These are phyloP conservation scores for Zizania palustris DNA, from an alignment of 202 grass and related monocot species.

Conservation along the genomic window DNA sequence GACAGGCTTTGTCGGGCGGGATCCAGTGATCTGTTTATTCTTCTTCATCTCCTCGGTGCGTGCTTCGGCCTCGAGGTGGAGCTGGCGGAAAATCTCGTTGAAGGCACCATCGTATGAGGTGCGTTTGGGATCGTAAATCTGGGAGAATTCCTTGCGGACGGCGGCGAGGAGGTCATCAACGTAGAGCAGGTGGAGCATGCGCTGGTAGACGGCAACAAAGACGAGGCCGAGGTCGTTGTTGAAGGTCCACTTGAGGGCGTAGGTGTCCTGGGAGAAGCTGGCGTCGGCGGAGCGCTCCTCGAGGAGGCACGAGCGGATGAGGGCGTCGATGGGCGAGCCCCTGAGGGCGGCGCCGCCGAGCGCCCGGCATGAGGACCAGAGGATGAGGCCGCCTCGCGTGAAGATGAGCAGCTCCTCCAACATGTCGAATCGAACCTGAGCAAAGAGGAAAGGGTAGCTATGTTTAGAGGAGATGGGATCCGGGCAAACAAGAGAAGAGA, in stretches of 20 bases:
- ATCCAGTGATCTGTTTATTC: constrained; percentile 39
- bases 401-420: constrained; percentile 96
- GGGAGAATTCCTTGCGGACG: constrained; percentile 60
- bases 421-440: constrained; percentile 41
- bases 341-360: constrained; percentile 67
- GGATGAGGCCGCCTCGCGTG: constrained; percentile 85
- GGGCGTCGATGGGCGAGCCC: constrained; percentile 86
- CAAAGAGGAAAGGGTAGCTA: too few species aligned
- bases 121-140: constrained; percentile 61
- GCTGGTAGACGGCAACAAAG: constrained; percentile 90
- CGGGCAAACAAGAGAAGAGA: too few species aligned
- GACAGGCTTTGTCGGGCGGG: not conserved
- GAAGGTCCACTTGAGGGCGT: constrained; percentile 93
- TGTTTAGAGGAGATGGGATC: too few species aligned
- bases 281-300: constrained; percentile 85
- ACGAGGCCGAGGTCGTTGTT: constrained; percentile 86
- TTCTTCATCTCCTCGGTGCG: constrained; percentile 81
- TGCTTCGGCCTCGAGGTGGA: constrained; percentile 83
- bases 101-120: constrained; percentile 49
- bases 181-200: constrained; percentile 85
- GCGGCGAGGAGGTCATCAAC: constrained; percentile 80
- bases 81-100: constrained; percentile 66
- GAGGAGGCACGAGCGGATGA: constrained; percentile 92
- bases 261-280: constrained; percentile 65
- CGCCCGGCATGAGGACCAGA: constrained; percentile 80